These are phyloP conservation scores for Candida sojae DNA, from an alignment of 1,139 yeast genomes.

Conservation along the genomic window DNA sequence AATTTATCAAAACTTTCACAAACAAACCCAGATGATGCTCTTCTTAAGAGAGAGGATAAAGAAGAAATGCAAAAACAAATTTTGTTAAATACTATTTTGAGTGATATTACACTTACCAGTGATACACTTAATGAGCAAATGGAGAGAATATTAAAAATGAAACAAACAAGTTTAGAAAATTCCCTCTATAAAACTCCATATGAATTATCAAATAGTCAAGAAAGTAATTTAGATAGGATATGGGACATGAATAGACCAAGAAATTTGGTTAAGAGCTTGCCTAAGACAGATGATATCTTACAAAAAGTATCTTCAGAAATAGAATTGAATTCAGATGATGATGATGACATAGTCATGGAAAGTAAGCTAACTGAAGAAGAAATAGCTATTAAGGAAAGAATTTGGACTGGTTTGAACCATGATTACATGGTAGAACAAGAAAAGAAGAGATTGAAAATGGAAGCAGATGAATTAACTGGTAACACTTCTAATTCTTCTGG, in stretches of 20 bases:
- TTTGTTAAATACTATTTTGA: slow-evolving; percentile 22
- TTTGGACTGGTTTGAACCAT: slow-evolving; percentile 88
- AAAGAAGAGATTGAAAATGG: slow-evolving; percentile 75
- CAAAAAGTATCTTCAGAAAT: slow-evolving; percentile 59
- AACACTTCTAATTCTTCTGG: slow-evolving; percentile 54
- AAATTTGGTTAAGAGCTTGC: slow-evolving; percentile 51
- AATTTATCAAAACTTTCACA: slow-evolving; percentile 13
- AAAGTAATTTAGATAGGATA: slow-evolving; percentile 10
- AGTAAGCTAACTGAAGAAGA: slow-evolving; percentile 69
- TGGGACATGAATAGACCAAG: slow-evolving; percentile 49
- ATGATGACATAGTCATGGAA: slow-evolving; percentile 72
- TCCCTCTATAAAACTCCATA: slow-evolving; percentile 16
- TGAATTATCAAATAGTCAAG: slow-evolving; percentile 11
- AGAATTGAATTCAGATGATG: slow-evolving; percentile 63
- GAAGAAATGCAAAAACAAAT: slow-evolving; percentile 17
- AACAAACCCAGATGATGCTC: slow-evolving; percentile 5
- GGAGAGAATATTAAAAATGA: slow-evolving; percentile 17
- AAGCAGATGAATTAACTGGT: slow-evolving; percentile 83
- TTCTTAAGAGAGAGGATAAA: slow-evolving; percentile 7
- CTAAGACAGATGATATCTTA: slow-evolving; percentile 57
- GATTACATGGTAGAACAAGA: slow-evolving; percentile 88
- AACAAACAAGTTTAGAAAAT: slow-evolving; percentile 15
- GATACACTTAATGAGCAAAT: slow-evolving; percentile 15
- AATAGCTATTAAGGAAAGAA: slow-evolving; percentile 64
- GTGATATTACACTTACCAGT: slow-evolving; percentile 26